These are phyloP conservation scores for Pseudonectria foliicola DNA, from an alignment of 2,329 filamentous ascomycete species.

Conservation along the genomic window DNA sequence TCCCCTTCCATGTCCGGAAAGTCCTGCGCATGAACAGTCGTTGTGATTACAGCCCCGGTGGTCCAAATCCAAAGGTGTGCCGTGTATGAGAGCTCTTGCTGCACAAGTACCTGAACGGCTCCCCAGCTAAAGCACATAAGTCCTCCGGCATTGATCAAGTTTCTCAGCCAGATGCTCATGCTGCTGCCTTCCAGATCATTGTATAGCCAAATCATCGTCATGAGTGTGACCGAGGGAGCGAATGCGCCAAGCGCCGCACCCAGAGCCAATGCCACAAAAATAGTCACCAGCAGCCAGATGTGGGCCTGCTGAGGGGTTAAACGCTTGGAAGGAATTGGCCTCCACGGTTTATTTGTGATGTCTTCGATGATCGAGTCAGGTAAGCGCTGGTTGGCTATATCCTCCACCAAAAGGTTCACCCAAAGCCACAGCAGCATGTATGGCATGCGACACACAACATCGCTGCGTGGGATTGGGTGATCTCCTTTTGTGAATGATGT, in stretches of 20 bases:
- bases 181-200: slow-evolving; percentile 24
- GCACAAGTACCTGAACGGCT: slow-evolving; percentile 11
- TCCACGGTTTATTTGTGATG: slow-evolving; percentile 25
- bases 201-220: slow-evolving; percentile 23
- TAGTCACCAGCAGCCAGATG: slow-evolving; percentile 14
- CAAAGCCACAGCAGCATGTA: slow-evolving; percentile 18
- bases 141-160: slow-evolving; percentile 20
- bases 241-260: slow-evolving; percentile 11
- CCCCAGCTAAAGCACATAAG: slow-evolving; percentile 24
- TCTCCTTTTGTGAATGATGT: slow-evolving; percentile 1
- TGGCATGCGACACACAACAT: slow-evolving; percentile 7
- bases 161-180: slow-evolving; percentile 17
- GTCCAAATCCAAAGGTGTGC: slow-evolving; percentile 15
- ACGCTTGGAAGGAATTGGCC: slow-evolving; percentile 18
- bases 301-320: slow-evolving; percentile 19
- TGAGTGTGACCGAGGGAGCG: slow-evolving; percentile 14
- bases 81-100: slow-evolving; percentile 5
- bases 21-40: slow-evolving; percentile 23
- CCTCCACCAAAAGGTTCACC: slow-evolving; percentile 21
- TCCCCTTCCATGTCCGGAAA: slow-evolving; percentile 22
- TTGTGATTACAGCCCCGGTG: slow-evolving; percentile 16
- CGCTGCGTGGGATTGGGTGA: background rate
- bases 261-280: slow-evolving; percentile 11
- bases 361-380: slow-evolving; percentile 20
- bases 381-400: slow-evolving; percentile 23